Evolutionary conservation across 2,329 filamentous ascomycete genomes (phyloP).

Genomic region (Colletotrichum theobromicola): DNA sequence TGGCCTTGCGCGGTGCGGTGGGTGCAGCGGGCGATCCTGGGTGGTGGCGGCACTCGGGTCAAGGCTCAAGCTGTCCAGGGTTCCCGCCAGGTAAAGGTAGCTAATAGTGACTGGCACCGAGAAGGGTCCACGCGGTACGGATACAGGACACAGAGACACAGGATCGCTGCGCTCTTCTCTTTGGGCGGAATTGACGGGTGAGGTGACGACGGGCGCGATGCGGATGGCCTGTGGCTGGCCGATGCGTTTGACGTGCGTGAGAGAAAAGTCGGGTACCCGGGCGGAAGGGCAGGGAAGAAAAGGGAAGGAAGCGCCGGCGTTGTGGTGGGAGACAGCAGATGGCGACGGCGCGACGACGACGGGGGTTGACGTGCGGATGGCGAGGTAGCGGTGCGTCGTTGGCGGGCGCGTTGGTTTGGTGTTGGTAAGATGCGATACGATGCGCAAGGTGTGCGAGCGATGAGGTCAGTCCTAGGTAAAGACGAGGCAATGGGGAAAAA

Average conservation of each 20-base stretch:
- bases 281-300: not conserved
- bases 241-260: not conserved
- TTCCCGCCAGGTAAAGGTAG: not conserved
- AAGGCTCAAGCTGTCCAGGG: not conserved
- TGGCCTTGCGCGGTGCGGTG: conserved; percentile 6
- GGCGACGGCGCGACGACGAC: not conserved
- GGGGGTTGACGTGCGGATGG: not conserved
- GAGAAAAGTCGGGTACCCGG: not conserved
- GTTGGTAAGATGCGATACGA: not conserved
- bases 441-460: not conserved
- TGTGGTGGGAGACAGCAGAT: not conserved
- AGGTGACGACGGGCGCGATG: not conserved
- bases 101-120: not conserved
- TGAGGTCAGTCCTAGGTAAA: not conserved
- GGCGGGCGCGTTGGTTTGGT: not conserved
- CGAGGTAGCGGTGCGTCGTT: not conserved
- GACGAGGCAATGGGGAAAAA: not conserved
- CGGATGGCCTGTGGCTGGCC: conserved; percentile 1
- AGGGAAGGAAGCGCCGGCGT: not conserved
- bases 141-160: not conserved
- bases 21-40: conserved; percentile 12
- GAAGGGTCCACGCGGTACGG: not conserved
- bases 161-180: not conserved
- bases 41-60: conserved; percentile 6
- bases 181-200: not conserved